Evolutionary conservation across 2,329 filamentous ascomycete species (phyloP).

Genomic region (Paecilomyces dactylethromorphus): DNA sequence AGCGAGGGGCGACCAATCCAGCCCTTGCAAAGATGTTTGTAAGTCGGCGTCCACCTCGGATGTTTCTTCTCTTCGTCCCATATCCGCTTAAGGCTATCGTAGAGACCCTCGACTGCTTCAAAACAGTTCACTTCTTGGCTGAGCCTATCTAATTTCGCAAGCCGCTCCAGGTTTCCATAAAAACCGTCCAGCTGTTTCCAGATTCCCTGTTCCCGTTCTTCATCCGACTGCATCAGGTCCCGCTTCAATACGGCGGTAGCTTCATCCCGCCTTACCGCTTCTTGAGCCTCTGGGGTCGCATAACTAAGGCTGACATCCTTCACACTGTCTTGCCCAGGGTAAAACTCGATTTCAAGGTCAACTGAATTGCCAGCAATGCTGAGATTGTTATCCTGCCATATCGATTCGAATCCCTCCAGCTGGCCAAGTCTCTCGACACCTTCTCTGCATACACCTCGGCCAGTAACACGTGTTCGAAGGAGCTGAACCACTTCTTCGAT

Average conservation of each 20-base stretch:
- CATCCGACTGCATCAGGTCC: constrained; percentile 27
- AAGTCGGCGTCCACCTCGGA: constrained; percentile 20
- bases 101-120: constrained; percentile 38
- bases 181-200: constrained; percentile 35
- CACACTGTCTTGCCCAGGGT: constrained; percentile 32
- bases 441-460: constrained; percentile 38
- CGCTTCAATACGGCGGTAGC: constrained; percentile 37
- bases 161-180: constrained; percentile 36
- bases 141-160: constrained; percentile 38
- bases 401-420: constrained; percentile 39
- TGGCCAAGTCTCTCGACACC: constrained; percentile 36
- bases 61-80: constrained; percentile 36
- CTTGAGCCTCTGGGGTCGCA: constrained; percentile 32
- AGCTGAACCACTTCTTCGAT: constrained; percentile 36
- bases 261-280: constrained; percentile 35
- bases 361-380: constrained; percentile 42
- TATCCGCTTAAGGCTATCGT: constrained; percentile 34
- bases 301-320: constrained; percentile 39
- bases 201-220: constrained; percentile 21
- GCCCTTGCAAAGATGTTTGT: constrained; percentile 36
- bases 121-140: constrained; percentile 42
- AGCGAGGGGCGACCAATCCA: constrained; percentile 35
- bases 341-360: constrained; percentile 41
- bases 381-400: constrained; percentile 41
- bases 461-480: constrained; percentile 33